Conservation (phyloP, 495 filamentous ascomycete genomes). For the Aspergillus bertholletiae region DNA sequence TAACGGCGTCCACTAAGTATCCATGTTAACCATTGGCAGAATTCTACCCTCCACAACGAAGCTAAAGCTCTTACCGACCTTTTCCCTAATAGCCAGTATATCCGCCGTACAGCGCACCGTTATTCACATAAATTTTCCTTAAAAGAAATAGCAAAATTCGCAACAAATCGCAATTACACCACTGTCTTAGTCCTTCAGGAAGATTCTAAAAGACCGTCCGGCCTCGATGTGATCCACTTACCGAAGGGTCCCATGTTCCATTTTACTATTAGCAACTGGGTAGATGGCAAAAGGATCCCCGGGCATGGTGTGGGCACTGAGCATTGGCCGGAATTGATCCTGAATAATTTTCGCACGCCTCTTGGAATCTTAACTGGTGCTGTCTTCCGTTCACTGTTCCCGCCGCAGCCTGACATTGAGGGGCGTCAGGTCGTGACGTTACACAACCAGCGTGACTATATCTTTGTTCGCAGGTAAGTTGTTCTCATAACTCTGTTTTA, state of each 20-base stretch:
- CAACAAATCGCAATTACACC: constrained; percentile 73
- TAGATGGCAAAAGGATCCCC: constrained; percentile 76
- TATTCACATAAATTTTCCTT: constrained; percentile 84
- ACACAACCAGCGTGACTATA: constrained; percentile 95
- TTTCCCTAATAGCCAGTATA: constrained; percentile 86
- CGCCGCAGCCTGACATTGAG: constrained; percentile 72
- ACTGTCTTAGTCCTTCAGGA: constrained; percentile 78
- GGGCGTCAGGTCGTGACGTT: constrained; percentile 87
- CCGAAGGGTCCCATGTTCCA: constrained; percentile 85
- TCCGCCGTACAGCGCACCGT: constrained; percentile 75
- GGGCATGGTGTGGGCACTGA: constrained; percentile 87
- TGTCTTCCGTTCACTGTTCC: constrained; percentile 80
- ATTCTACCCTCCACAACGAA: constrained; percentile 81
- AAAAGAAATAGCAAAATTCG: constrained; percentile 84
- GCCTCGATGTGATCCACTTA: constrained; percentile 77
- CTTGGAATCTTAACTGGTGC: constrained; percentile 86
- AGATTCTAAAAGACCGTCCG: constrained; percentile 74
- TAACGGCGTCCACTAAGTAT: background rate
- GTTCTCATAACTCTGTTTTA: background rate
- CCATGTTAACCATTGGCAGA: constrained; percentile 17
- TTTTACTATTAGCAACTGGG: constrained; percentile 80
- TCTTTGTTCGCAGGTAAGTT: constrained; percentile 64
- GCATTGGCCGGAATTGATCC: constrained; percentile 87
- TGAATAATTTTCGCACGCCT: constrained; percentile 94
- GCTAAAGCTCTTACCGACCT: constrained; percentile 70